phyloP scores from a whole-genome alignment of 2,329 filamentous ascomycete species.

The Paraphaeosphaeria sporulosa region DNA sequence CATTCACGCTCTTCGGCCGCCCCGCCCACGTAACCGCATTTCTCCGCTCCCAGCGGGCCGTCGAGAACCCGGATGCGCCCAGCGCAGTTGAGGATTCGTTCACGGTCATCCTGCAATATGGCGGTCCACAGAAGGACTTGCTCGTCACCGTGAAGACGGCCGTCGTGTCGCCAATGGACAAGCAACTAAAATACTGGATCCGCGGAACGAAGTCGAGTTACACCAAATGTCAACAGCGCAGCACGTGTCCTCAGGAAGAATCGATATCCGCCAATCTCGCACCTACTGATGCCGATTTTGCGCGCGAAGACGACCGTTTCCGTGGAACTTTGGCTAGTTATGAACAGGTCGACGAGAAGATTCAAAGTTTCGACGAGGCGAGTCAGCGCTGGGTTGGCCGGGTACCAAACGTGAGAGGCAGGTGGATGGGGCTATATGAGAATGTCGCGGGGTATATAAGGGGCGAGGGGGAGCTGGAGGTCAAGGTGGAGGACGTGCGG shows the following conservation, averaged over 20 bases:
- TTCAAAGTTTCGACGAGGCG: background rate
- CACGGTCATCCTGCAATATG: background rate
- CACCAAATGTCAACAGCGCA: background rate
- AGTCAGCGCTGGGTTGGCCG: background rate
- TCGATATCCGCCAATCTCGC: background rate
- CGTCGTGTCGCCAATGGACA: background rate
- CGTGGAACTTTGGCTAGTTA: background rate
- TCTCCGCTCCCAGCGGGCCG: background rate
- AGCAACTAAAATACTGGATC: background rate
- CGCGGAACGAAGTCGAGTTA: background rate
- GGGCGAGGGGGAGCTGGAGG: background rate
- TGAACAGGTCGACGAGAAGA: background rate
- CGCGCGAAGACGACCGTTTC: background rate
- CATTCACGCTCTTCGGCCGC: background rate
- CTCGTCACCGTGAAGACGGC: background rate
- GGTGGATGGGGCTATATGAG: background rate
- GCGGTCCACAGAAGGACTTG: background rate
- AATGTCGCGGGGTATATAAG: background rate
- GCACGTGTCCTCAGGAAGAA: background rate
- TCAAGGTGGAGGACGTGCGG: background rate
- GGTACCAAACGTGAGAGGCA: background rate
- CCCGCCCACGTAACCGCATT: background rate
- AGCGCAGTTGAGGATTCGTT: background rate
- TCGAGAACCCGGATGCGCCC: background rate
- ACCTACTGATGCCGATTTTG: background rate